Conservation (phyloP, 768 basidiomycete species). For the Rhodotorula babjevae region DNA sequence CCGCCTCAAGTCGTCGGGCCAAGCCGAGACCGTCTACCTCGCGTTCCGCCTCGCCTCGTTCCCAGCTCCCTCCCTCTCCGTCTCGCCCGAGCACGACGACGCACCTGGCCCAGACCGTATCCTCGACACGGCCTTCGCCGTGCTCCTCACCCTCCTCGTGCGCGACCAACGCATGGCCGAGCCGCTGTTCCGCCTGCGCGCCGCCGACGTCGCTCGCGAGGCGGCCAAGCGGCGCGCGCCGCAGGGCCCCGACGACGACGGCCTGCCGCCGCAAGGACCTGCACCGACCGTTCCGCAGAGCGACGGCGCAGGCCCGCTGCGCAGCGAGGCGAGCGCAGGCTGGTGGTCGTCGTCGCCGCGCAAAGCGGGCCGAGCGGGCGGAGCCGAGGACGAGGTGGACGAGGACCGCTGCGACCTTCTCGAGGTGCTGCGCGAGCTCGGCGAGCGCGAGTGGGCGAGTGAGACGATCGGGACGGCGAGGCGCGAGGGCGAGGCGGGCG, state of each 20-base stretch:
- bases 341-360: neutral
- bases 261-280: neutral
- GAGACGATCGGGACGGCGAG: neutral
- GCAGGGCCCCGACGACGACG: neutral
- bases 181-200: conserved; percentile 21
- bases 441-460: neutral
- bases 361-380: neutral
- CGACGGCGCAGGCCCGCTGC: neutral
- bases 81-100: too few relatives aligned
- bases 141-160: conserved; percentile 19
- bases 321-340: neutral
- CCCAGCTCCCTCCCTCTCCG: neutral
- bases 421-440: conserved; percentile 3
- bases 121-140: conserved; percentile 29
- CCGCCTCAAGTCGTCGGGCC: conserved; percentile 29
- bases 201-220: conserved; percentile 8
- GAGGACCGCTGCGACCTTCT: conserved; percentile 5
- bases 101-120: neutral
- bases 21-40: conserved; percentile 31
- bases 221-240: neutral
- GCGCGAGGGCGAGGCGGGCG: neutral
- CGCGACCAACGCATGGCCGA: conserved; percentile 33
- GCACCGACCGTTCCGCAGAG: neutral
- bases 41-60: neutral
- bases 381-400: neutral